phyloP scores from a whole-genome alignment of 768 basidiomycete genomes.

The Tubosaeta brunneosetosa region DNA sequence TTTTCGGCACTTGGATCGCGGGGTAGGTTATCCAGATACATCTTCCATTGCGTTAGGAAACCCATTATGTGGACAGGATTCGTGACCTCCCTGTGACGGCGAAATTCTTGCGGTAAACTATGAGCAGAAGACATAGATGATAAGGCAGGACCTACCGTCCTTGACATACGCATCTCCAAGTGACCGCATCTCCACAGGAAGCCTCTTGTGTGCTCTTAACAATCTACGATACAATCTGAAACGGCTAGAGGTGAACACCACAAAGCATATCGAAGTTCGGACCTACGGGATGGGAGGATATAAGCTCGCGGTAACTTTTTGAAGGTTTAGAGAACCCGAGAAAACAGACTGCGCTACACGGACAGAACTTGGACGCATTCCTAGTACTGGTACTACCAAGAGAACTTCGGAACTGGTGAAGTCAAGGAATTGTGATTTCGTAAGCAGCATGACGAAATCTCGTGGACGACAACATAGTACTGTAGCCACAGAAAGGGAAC shows the following conservation, averaged over 20 bases:
- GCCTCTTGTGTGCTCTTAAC: slow-evolving; percentile 68
- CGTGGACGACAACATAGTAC: too few relatives aligned
- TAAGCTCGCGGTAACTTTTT: slow-evolving; percentile 60
- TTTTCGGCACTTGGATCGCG: slow-evolving; percentile 33
- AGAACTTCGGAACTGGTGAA: too few relatives aligned
- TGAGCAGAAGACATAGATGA: slow-evolving; percentile 2
- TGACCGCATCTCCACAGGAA: slow-evolving; percentile 76
- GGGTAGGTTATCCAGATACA: slow-evolving; percentile 76
- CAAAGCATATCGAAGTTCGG: not conserved
- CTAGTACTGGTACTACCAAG: not conserved
- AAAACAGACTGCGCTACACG: slow-evolving; percentile 41
- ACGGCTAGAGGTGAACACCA: not conserved
- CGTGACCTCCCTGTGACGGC: slow-evolving; percentile 67
- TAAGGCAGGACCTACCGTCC: slow-evolving; percentile 43
- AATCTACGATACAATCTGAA: slow-evolving; percentile 75
- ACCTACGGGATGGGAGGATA: slow-evolving; percentile 82
- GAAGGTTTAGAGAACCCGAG: slow-evolving; percentile 53
- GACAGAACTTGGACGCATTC: slow-evolving; percentile 20
- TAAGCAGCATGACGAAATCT: too few relatives aligned
- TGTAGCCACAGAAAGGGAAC: too few relatives aligned
- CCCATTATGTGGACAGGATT: slow-evolving; percentile 93
- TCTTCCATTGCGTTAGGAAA: slow-evolving; percentile 93
- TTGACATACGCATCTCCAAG: slow-evolving; percentile 87
- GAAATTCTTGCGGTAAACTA: slow-evolving; percentile 62
- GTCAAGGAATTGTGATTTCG: too few relatives aligned